Conservation (phyloP, 148 eudicot species). For the Fagopyrum esculentum region DNA sequence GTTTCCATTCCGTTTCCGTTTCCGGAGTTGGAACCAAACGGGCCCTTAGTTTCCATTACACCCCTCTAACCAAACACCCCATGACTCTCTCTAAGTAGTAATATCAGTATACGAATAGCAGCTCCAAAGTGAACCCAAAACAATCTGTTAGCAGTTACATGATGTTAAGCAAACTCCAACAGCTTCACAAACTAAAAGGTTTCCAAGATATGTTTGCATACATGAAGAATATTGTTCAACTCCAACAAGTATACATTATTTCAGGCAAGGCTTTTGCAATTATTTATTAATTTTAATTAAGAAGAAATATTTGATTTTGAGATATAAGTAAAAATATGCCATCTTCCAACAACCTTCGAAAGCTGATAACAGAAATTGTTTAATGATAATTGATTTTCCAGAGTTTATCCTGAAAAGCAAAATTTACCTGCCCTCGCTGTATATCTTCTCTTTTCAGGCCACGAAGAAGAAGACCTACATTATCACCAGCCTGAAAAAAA, state of each 20-base stretch:
- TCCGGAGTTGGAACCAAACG: too few relatives aligned
- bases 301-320: background rate
- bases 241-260: background rate
- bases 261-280: background rate
- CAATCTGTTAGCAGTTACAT: background rate
- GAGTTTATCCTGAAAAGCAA: background rate
- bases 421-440: slow-evolving; percentile 74
- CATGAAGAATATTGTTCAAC: background rate
- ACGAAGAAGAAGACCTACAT: slow-evolving; percentile 95
- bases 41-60: too few relatives aligned
- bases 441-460: slow-evolving; percentile 85
- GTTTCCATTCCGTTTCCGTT: too few relatives aligned
- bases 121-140: background rate
- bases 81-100: background rate
- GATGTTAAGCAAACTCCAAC: background rate
- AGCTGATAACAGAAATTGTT: background rate
- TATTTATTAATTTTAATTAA: background rate
- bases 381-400: background rate
- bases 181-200: background rate
- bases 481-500: slow-evolving; percentile 77
- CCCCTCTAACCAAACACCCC: too few relatives aligned
- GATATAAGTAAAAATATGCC: background rate
- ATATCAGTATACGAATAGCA: background rate
- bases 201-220: background rate
- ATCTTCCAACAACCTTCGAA: background rate